phyloP scores from a whole-genome alignment of 495 filamentous ascomycete genomes.

The Cudoniella acicularis region DNA sequence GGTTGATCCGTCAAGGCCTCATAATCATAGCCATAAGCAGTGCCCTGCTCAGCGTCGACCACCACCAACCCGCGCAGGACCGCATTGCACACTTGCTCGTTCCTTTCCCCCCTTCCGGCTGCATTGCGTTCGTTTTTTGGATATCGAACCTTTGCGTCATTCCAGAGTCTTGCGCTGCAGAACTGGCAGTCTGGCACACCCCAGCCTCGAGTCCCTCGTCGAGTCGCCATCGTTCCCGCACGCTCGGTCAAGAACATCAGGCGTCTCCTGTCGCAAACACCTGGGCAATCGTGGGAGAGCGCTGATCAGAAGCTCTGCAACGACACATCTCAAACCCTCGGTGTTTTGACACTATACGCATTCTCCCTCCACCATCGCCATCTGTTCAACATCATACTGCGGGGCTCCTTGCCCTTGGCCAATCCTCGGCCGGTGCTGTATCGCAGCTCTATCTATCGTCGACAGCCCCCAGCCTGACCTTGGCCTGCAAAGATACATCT shows the following conservation, averaged over 20 bases:
- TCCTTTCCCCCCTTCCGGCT: not conserved
- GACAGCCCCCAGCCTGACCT: not conserved
- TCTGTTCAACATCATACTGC: not conserved
- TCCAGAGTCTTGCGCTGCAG: too few species aligned
- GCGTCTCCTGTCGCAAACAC: slow-evolving; percentile 19
- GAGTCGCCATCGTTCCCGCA: not conserved
- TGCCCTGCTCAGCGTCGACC: too few species aligned
- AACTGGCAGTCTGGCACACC: too few species aligned
- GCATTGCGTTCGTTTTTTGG: not conserved
- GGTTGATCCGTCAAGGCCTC: not conserved
- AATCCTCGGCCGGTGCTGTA: not conserved
- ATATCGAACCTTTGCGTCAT: not conserved
- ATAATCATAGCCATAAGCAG: too few species aligned
- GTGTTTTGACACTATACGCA: slow-evolving; percentile 14
- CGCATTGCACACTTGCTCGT: not conserved
- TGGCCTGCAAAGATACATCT: not conserved
- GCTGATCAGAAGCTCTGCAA: slow-evolving; percentile 6
- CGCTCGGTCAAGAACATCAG: slow-evolving; percentile 16
- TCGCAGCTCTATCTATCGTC: slow-evolving; percentile 2
- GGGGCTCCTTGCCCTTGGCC: slow-evolving; percentile 1
- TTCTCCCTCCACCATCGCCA: slow-evolving; percentile 4
- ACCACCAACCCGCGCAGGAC: too few species aligned
- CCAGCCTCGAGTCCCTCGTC: too few species aligned
- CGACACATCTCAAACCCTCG: slow-evolving; percentile 12
- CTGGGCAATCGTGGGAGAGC: slow-evolving; percentile 6